Percentiles rank a stretch among this genome's conserved stretches.
Evolutionary conservation across 73 alveolate species (phyloP).

Genomic region (Tetrahymena elliotti): DNA sequence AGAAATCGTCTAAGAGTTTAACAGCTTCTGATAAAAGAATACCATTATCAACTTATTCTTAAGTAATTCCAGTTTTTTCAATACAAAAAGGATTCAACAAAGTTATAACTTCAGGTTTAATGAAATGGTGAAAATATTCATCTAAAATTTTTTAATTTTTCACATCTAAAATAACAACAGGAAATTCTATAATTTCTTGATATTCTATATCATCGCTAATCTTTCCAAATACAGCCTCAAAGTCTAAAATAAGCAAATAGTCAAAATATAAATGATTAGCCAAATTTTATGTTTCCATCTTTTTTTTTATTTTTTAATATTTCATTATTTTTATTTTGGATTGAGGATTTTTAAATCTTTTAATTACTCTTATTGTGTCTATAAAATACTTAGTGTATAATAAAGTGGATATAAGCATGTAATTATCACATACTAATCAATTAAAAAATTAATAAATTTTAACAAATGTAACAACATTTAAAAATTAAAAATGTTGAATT

Average conservation of each 20-base stretch:
- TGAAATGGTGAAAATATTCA: slow-evolving; percentile 49
- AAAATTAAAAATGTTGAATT: too few relatives aligned
- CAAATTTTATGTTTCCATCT: background rate
- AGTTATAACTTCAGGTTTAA: slow-evolving; percentile 61
- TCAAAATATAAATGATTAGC: slow-evolving; percentile 17
- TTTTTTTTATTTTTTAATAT: too few relatives aligned
- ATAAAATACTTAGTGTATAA: too few relatives aligned
- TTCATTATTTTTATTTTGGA: too few relatives aligned
- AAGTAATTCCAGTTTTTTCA: slow-evolving; percentile 72
- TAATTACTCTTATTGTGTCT: background rate
- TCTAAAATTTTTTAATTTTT: slow-evolving; percentile 30
- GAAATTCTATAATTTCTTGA: slow-evolving; percentile 81
- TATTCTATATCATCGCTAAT: background rate
- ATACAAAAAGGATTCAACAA: slow-evolving; percentile 67
- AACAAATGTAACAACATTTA: too few relatives aligned
- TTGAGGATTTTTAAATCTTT: too few relatives aligned
- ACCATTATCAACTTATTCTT: slow-evolving; percentile 67
- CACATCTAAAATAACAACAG: slow-evolving; percentile 51
- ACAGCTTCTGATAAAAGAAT: slow-evolving; percentile 52
- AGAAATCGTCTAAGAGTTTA: slow-evolving; percentile 21
- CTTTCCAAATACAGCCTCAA: slow-evolving; percentile 71
- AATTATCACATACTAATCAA: too few relatives aligned
- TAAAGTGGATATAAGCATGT: too few relatives aligned
- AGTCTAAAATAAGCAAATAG: slow-evolving; percentile 61
- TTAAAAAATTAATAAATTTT: too few relatives aligned